These are phyloP conservation scores for Pseudogymnoascus sp. DNA, from an alignment of 2,329 filamentous ascomycete species.

Conservation along the genomic window DNA sequence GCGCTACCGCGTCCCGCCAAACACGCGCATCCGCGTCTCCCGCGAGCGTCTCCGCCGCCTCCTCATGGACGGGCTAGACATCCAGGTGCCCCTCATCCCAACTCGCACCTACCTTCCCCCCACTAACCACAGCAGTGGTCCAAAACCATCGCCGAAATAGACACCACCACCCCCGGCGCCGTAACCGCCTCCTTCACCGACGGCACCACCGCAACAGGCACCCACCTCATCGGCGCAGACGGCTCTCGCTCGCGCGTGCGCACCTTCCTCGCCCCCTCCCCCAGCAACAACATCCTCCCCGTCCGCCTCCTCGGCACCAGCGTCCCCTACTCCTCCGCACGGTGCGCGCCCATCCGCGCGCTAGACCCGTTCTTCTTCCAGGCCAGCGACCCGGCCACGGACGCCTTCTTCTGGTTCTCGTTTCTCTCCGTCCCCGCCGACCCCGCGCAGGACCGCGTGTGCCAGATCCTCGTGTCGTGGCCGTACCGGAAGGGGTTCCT, in stretches of 20 bases:
- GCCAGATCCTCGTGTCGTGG: constrained; percentile 47
- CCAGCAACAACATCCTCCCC: constrained; percentile 32
- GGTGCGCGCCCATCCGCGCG: constrained; percentile 34
- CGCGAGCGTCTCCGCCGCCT: constrained; percentile 38
- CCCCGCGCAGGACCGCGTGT: constrained; percentile 32
- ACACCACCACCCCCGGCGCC: constrained; percentile 23
- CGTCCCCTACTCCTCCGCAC: constrained; percentile 32
- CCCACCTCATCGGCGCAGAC: constrained; percentile 43
- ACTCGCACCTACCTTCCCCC: neutral
- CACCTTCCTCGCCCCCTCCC: constrained; percentile 29
- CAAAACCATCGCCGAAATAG: constrained; percentile 30
- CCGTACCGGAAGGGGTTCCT: constrained; percentile 32
- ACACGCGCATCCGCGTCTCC: constrained; percentile 39
- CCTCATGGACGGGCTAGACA: constrained; percentile 37
- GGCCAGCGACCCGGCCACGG: constrained; percentile 42
- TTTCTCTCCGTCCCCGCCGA: constrained; percentile 39
- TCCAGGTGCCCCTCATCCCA: constrained; percentile 31
- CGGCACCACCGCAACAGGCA: constrained; percentile 33
- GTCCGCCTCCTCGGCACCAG: constrained; percentile 42
- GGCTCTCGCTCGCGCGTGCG: constrained; percentile 39
- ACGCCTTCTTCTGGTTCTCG: constrained; percentile 42
- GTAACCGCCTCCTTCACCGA: constrained; percentile 41
- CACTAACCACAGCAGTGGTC: constrained; percentile 29
- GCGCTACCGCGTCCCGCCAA: constrained; percentile 37
- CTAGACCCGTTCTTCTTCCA: constrained; percentile 49